A percentile compares a stretch with the other conserved stretches of the same genome.
Conservation (phyloP, 192 early-diverging fungal species). For the Entomortierella lignicola region DNA sequence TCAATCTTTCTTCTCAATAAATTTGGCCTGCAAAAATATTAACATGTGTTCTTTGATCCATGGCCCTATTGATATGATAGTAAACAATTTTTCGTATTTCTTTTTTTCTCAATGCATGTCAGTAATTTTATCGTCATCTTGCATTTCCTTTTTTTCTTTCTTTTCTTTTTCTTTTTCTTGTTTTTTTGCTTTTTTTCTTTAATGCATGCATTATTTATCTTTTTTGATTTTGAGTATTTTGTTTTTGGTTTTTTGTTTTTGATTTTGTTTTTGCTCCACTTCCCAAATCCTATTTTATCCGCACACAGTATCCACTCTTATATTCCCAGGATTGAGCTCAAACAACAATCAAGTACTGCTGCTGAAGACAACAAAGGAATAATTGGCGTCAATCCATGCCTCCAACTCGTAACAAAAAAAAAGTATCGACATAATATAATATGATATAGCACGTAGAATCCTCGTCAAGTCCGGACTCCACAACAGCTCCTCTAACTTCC, state of each 20-base stretch:
- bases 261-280: not conserved
- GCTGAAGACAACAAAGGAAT: not conserved
- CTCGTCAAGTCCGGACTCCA: not conserved
- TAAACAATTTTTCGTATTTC: not conserved
- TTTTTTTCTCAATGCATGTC: conserved; percentile 5
- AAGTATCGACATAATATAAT: not conserved
- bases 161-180: not conserved
- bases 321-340: not conserved
- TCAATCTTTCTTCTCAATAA: not conserved
- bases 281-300: conserved; percentile 10
- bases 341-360: not conserved
- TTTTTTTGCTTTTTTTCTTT: conserved; percentile 7
- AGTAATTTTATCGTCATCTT: conserved; percentile 15
- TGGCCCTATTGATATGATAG: not conserved
- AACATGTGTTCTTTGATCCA: not conserved
- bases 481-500: not conserved
- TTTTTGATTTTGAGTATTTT: conserved; percentile 1
- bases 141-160: not conserved
- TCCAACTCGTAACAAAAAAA: not conserved
- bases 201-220: not conserved
- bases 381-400: not conserved
- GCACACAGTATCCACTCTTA: not conserved
- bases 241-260: not conserved
- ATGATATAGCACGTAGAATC: not conserved
- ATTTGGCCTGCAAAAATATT: too few relatives aligned